Evolutionary conservation across 768 basidiomycete genomes (phyloP).

Genomic region (Floccularia luteovirens): DNA sequence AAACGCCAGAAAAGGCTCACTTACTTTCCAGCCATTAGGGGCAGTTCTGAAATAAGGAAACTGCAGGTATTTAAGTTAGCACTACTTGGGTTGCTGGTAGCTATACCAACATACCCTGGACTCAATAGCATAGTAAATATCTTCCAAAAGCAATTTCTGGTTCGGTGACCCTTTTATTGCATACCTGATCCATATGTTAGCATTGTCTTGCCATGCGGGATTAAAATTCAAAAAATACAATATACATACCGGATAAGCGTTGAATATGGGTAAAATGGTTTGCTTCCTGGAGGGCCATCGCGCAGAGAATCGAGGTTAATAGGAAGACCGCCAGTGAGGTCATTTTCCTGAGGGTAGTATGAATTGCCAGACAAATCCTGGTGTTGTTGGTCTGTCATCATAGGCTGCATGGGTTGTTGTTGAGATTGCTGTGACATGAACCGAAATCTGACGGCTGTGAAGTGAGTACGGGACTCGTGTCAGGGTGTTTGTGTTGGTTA

Average conservation of each 20-base stretch:
- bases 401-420: slow-evolving; percentile 48
- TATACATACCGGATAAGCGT: slow-evolving; percentile 75
- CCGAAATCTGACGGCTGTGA: too few species aligned
- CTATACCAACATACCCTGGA: slow-evolving; percentile 58
- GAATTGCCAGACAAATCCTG: slow-evolving; percentile 52
- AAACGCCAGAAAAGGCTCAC: slow-evolving; percentile 15
- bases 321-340: slow-evolving; percentile 77
- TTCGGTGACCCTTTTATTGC: slow-evolving; percentile 90
- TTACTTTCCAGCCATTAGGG: slow-evolving; percentile 89
- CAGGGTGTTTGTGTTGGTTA: slow-evolving; percentile 27
- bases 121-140: slow-evolving; percentile 90
- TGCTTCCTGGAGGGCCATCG: slow-evolving; percentile 83
- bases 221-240: too few species aligned
- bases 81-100: slow-evolving; percentile 3
- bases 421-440: slow-evolving; percentile 33
- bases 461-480: slow-evolving; percentile 14
- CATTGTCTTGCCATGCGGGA: too few species aligned
- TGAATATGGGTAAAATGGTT: slow-evolving; percentile 88
- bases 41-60: slow-evolving; percentile 87
- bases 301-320: slow-evolving; percentile 83
- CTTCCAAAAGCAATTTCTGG: slow-evolving; percentile 78
- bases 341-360: slow-evolving; percentile 71
- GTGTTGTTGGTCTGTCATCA: slow-evolving; percentile 49
- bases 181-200: slow-evolving; percentile 41
- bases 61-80: slow-evolving; percentile 27